Base-by-base conservation (phyloP, 106 monocot species). In the Triglochin maritima region DNA sequence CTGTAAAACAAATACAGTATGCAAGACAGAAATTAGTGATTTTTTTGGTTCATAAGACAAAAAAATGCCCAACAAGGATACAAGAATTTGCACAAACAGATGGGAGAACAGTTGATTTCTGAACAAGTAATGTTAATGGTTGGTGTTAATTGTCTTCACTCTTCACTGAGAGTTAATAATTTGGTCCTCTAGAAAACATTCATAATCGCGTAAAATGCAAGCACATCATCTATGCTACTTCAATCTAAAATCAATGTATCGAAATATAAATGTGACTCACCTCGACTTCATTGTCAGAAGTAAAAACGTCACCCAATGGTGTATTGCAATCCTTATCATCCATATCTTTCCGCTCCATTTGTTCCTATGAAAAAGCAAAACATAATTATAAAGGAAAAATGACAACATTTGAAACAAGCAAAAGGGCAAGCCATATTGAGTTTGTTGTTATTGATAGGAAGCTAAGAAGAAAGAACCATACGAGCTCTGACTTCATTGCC, bases 401-500 rank as follows among this genome's bases (percentile, higher is more conserved):
- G 1, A 29, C 29, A 29, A 29, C 29, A 29, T 29, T 29, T 29
- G 29, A 29, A 0, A 29, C 1, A 29, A 29, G 29, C 29, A 29
- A 29, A 29, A 11, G 12, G 63, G 12, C 7, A 13, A 6, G n/a
- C 12, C 1, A 29, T 49, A 3, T 42, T 3, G n/a, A 50, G 4
- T 15, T 9, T 45, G 5, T 16, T 41, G 29, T 29, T 29, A 29
- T 29, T 29, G 29, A 29, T 29, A 29, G 29, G 29, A 29, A 29
- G 29, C 29, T 2, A 56, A 51, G 17, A 51, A 13, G 62, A 6
- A 50, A 63, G 5, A 64, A 54, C 29, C 78, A 59, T 85, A 89
- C 89, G 17, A 90, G 77, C 58, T 90, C 81, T 50, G 71, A 76
- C 60, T 81, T 90, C 77, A 90, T 66, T 56, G 62, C 68, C 71